A percentile compares a stretch with the other conserved stretches of the same genome.
These are phyloP conservation scores for Termitomyces eurrhizus DNA, from an alignment of 768 basidiomycete genomes.

Conservation along the genomic window DNA sequence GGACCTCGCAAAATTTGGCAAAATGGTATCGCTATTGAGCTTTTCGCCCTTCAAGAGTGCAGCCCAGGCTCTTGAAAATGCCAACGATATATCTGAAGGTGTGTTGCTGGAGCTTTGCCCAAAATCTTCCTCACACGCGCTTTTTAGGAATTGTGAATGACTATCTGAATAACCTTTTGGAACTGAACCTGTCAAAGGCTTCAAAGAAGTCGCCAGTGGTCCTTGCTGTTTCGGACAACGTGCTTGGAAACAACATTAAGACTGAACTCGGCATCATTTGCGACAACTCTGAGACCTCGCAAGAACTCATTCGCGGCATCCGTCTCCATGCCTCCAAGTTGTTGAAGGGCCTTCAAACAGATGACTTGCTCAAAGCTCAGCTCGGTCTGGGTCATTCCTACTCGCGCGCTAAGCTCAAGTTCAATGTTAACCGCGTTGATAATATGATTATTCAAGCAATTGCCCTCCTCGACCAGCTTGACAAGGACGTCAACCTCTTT, in stretches of 20 bases:
- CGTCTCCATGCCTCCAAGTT: slow-evolving; percentile 89
- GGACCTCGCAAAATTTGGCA: slow-evolving; percentile 84
- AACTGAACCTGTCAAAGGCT: slow-evolving; percentile 80
- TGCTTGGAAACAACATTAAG: slow-evolving; percentile 76
- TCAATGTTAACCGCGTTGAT: slow-evolving; percentile 93
- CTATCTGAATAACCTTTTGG: slow-evolving; percentile 76
- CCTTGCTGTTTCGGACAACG: slow-evolving; percentile 75
- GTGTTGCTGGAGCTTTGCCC: slow-evolving; percentile 17
- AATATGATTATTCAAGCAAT: slow-evolving; percentile 99
- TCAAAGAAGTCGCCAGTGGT: slow-evolving; percentile 66
- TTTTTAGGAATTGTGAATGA: slow-evolving; percentile 78
- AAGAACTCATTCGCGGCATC: slow-evolving; percentile 88
- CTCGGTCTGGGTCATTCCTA: slow-evolving; percentile 97
- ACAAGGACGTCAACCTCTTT: slow-evolving; percentile 99
- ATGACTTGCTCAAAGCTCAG: slow-evolving; percentile 89
- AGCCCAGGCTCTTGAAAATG: slow-evolving; percentile 91
- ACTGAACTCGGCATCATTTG: slow-evolving; percentile 68
- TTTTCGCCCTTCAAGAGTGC: slow-evolving; percentile 94
- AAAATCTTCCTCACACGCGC: slow-evolving; percentile 1
- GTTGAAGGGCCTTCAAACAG: slow-evolving; percentile 81
- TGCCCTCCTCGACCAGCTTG: slow-evolving; percentile 95
- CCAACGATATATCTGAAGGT: slow-evolving; percentile 97
- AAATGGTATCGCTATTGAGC: slow-evolving; percentile 87
- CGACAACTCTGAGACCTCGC: slow-evolving; percentile 75
- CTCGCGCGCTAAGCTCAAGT: slow-evolving; percentile 96